A percentile compares a stretch with the other conserved stretches of the same genome.
Conservation (phyloP, 208 protist genomes). For the Lotmaria passim region DNA sequence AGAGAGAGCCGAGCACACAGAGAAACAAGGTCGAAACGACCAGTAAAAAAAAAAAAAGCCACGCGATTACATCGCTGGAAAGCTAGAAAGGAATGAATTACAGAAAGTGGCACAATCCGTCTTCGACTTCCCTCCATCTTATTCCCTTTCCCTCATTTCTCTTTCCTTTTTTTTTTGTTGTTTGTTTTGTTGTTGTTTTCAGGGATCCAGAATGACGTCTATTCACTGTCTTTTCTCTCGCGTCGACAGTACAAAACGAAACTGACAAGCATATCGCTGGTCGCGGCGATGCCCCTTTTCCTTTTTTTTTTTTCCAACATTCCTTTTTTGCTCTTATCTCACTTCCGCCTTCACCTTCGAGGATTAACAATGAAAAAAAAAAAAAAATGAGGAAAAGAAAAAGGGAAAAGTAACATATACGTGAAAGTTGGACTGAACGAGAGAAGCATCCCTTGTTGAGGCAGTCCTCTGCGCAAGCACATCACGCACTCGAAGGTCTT, state of each 20-base stretch:
- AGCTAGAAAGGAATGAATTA: no score
- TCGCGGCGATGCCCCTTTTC: neutral
- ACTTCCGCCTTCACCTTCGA: neutral
- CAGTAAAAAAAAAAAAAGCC: conserved; percentile 31
- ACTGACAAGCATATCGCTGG: no score
- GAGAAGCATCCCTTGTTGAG: neutral
- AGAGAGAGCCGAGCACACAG: conserved; percentile 1
- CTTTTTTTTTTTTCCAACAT: neutral
- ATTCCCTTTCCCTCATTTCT: neutral
- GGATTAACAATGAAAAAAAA: neutral
- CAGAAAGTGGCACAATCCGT: neutral
- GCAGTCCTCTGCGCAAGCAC: neutral
- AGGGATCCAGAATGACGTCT: neutral
- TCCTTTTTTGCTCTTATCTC: neutral
- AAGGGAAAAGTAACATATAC: neutral
- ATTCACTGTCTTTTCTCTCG: no score
- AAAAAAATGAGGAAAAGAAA: neutral
- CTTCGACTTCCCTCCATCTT: neutral
- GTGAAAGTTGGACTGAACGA: neutral
- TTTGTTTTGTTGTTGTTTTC: conserved; percentile 4
- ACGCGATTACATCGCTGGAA: no score
- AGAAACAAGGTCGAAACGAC: conserved; percentile 6
- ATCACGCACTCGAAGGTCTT: neutral
- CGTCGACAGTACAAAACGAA: no score
- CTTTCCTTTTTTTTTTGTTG: neutral